Evolutionary conservation across 352 stramenopile species (phyloP), one percentile per base, ranked within the genome.

Genomic region (Discostella stelligera): DNA sequence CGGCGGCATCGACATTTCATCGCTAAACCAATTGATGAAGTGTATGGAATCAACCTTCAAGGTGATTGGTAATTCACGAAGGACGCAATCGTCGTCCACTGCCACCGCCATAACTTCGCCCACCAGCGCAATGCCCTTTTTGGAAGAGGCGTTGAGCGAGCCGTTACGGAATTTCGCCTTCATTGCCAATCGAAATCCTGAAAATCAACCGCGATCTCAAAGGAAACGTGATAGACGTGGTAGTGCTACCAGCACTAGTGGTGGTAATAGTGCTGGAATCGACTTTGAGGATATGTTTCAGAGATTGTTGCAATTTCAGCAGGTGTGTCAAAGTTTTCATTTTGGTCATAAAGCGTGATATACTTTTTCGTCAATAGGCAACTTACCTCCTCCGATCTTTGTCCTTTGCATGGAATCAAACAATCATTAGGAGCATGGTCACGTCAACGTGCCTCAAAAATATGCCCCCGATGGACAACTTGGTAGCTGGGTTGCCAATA

Each of bases 251-350:
- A 32, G 27, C 27, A 32, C 27, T 32, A 32, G 27, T 32, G 27
- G 27, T 32, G 27, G 2, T 5, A 32, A 32, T 32, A 61, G 63
- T 30, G 37, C 16, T 6, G 63, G 63, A 30, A 18, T 64, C 4
- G 65, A 70, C 30, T 80, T 80, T 59, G 64, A 80, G 10, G 72
- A 80, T 30, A 74, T 80, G 64, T 80, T 58, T 37, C 64, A 55
- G 25, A 69, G 64, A 41, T 61, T 80, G 65, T 25, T 71, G 44
- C 30, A 46, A n/a, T 80, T 65, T 52, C n/a, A 68, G 2, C 37
- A 55, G 59, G 59, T 66, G 27, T 18, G 50, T 37, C 4, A 10
- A 32, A 18, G 37, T 32, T 32, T 39, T 10, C 30, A 37, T 58
- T 30, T 0, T 16, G 49, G 8, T 30, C 27, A 32, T 32, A 32